A percentile compares a stretch with the other conserved stretches of the same genome.
These are phyloP conservation scores for Alternaria sp. DNA, from an alignment of 2,329 filamentous ascomycete genomes.

Conservation along the genomic window DNA sequence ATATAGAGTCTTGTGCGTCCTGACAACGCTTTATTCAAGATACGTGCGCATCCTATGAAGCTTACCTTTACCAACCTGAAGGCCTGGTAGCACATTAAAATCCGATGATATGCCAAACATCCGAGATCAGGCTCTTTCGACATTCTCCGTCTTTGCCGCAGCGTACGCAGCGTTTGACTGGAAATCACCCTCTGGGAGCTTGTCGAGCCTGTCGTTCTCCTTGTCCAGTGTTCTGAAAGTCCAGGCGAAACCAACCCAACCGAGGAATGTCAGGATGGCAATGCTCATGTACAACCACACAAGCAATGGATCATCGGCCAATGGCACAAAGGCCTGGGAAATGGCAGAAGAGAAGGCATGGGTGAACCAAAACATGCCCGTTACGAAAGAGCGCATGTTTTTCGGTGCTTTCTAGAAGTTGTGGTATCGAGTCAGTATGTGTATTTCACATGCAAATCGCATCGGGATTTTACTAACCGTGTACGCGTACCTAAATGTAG, in stretches of 20 bases:
- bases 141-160: slow-evolving; percentile 22
- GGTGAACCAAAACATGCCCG: slow-evolving; percentile 45
- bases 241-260: slow-evolving; percentile 42
- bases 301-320: slow-evolving; percentile 32
- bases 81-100: not conserved
- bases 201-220: slow-evolving; percentile 45
- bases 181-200: slow-evolving; percentile 40
- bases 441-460: no score
- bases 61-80: not conserved
- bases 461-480: slow-evolving; percentile 48
- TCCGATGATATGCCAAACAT: not conserved
- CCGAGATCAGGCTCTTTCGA: slow-evolving; percentile 14
- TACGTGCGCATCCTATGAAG: not conserved
- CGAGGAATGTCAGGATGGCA: slow-evolving; percentile 44
- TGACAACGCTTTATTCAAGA: not conserved
- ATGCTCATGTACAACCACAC: slow-evolving; percentile 43
- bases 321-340: slow-evolving; percentile 32
- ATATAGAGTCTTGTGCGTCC: not conserved
- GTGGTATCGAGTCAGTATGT: no score
- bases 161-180: slow-evolving; percentile 26
- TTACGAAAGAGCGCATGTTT: slow-evolving; percentile 61
- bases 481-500: slow-evolving; percentile 68
- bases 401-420: slow-evolving; percentile 65
- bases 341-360: slow-evolving; percentile 41
- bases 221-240: slow-evolving; percentile 40